A percentile compares a stretch with the other conserved stretches of the same genome.
Evolutionary conservation across 805 yeast genomes (phyloP).

Genomic region (Metschnikowia lachancei): DNA sequence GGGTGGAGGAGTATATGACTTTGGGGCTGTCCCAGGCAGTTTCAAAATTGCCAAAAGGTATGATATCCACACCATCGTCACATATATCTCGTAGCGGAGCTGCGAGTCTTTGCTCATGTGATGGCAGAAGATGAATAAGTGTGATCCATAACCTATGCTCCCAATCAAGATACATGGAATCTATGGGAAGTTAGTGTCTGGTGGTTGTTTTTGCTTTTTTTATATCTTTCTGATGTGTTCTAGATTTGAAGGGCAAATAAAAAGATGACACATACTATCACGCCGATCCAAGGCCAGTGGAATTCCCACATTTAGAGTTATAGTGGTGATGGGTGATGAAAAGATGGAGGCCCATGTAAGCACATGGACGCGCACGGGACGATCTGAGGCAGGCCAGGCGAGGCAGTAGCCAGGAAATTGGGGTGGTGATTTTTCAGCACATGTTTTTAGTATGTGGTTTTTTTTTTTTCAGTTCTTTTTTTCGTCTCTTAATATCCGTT

Average conservation of each 20-base stretch:
- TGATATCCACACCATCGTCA: slow-evolving; percentile 67
- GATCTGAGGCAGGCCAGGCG: not conserved
- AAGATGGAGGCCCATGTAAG: not conserved
- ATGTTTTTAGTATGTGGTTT: no score
- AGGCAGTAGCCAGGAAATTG: no score
- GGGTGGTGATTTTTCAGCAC: no score
- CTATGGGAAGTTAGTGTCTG: slow-evolving; percentile 28
- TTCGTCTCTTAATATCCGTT: no score
- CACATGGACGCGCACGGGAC: not conserved
- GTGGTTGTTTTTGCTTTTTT: not conserved
- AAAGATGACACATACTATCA: slow-evolving; percentile 13
- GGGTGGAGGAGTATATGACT: slow-evolving; percentile 38
- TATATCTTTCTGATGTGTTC: not conserved
- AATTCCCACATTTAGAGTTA: slow-evolving; percentile 19
- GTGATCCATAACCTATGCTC: slow-evolving; percentile 60
- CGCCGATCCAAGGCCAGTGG: slow-evolving; percentile 21
- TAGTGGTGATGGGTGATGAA: not conserved
- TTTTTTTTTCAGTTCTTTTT: no score
- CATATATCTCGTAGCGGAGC: slow-evolving; percentile 43
- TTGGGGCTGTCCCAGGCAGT: slow-evolving; percentile 69
- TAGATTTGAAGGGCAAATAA: not conserved
- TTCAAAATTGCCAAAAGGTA: slow-evolving; percentile 65
- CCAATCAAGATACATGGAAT: slow-evolving; percentile 65
- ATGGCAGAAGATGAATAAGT: slow-evolving; percentile 50
- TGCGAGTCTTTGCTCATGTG: slow-evolving; percentile 41